A percentile compares a stretch with the other conserved stretches of the same genome.
phyloP scores from a whole-genome alignment of 1,139 yeast species.

The Lodderomyces beijingensis region DNA sequence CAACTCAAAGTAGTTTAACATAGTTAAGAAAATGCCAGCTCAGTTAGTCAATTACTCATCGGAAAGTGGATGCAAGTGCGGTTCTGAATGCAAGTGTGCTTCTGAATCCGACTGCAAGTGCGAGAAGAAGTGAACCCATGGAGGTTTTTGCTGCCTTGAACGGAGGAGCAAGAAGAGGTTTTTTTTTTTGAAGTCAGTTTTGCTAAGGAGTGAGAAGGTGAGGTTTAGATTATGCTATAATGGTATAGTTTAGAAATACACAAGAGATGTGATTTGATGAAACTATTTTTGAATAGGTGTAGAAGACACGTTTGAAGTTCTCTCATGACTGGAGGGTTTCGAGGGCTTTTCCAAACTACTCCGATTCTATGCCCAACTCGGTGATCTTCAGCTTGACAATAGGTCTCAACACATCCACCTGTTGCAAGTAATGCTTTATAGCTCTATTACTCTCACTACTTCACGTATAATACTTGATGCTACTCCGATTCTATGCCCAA shows the following conservation, averaged over 20 bases:
- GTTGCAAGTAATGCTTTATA: constrained; percentile 20
- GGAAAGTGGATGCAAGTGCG: constrained; percentile 21
- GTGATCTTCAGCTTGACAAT: constrained; percentile 19
- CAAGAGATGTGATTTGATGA: too few relatives aligned
- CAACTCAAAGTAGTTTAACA: not conserved
- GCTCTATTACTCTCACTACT: constrained; percentile 15
- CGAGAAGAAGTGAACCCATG: constrained; percentile 17
- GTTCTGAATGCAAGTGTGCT: constrained; percentile 24
- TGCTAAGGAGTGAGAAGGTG: too few relatives aligned
- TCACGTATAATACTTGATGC: too few relatives aligned
- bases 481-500: constrained; percentile 14
- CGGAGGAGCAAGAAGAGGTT: too few relatives aligned
- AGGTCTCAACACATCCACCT: constrained; percentile 18
- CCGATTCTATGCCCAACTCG: constrained; percentile 15
- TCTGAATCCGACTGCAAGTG: constrained; percentile 20
- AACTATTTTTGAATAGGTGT: too few relatives aligned
- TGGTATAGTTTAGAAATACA: too few relatives aligned
- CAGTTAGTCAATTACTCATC: constrained; percentile 15
- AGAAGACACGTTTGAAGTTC: too few relatives aligned
- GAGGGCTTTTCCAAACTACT: too few relatives aligned
- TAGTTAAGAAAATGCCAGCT: constrained; percentile 4
- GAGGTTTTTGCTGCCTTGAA: too few relatives aligned
- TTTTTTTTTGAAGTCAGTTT: too few relatives aligned
- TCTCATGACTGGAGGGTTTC: too few relatives aligned
- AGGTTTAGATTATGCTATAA: too few relatives aligned